Evolutionary conservation across 306 rosid species (phyloP).

Genomic region (Arachis hypogaea): DNA sequence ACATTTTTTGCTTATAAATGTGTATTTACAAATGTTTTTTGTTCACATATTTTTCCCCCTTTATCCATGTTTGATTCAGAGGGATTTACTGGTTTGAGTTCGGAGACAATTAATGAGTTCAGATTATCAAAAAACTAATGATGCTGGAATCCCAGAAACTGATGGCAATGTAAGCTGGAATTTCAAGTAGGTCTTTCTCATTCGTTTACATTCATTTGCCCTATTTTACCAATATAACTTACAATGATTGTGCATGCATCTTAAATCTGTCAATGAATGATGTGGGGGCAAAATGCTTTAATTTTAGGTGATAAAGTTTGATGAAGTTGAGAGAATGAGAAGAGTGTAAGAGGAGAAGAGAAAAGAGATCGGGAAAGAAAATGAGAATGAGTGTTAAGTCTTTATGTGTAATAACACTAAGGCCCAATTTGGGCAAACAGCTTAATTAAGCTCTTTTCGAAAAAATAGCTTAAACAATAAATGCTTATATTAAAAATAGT

Average conservation of each 20-base stretch:
- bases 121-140: slow-evolving; percentile 80
- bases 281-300: slow-evolving; percentile 19
- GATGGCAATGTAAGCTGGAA: slow-evolving; percentile 73
- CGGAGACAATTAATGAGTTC: slow-evolving; percentile 61
- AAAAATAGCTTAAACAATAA: too few species aligned
- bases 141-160: slow-evolving; percentile 81
- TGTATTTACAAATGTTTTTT: slow-evolving; percentile 23
- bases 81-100: slow-evolving; percentile 87
- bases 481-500: too few species aligned
- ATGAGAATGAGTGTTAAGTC: too few species aligned
- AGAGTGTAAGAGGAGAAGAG: too few species aligned
- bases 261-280: slow-evolving; percentile 13
- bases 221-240: slow-evolving; percentile 20
- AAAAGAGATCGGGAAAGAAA: too few species aligned
- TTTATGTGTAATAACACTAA: too few species aligned
- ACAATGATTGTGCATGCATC: slow-evolving; percentile 1
- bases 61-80: slow-evolving; percentile 52
- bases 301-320: neutral
- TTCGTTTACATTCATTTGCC: slow-evolving; percentile 18
- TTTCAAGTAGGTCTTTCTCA: slow-evolving; percentile 71
- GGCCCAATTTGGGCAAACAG: too few species aligned
- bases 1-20: slow-evolving; percentile 6
- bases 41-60: slow-evolving; percentile 21
- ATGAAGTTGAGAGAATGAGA: too few species aligned
- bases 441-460: too few species aligned